Conservation (phyloP, 371 early-diverging fungal species). For the Neoconidiobolus thromboides region DNA sequence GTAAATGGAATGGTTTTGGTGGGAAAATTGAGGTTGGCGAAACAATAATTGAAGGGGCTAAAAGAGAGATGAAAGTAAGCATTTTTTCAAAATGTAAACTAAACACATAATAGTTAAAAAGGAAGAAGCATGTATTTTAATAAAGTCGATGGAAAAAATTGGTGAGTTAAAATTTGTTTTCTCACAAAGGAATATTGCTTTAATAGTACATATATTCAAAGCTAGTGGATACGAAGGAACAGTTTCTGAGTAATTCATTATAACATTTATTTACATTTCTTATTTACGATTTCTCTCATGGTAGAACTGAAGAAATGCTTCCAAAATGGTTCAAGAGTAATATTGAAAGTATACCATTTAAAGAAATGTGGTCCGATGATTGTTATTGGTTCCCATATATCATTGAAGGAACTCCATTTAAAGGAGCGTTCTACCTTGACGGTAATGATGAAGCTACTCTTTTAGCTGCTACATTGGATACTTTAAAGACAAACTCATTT, state of each 20-base stretch:
- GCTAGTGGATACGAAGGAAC: conserved; percentile 16
- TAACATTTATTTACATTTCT: neutral
- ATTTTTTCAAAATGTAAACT: no score
- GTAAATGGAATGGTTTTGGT: conserved; percentile 44
- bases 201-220: conserved; percentile 27
- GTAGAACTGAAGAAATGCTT: conserved; percentile 29
- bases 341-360: conserved; percentile 18
- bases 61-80: conserved; percentile 22
- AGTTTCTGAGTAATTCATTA: conserved; percentile 20
- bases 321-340: conserved; percentile 21
- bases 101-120: neutral
- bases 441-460: neutral
- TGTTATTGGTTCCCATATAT: conserved; percentile 18
- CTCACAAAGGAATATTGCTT: conserved; percentile 15
- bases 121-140: conserved; percentile 29
- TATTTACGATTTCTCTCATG: neutral
- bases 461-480: neutral
- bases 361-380: conserved; percentile 28
- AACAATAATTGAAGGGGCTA: conserved; percentile 29
- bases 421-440: neutral
- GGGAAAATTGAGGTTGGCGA: conserved; percentile 43
- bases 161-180: conserved; percentile 29
- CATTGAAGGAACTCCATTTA: neutral
- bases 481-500: no score
- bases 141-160: conserved; percentile 14